Evolutionary conservation across 257 asterid genomes (phyloP), one percentile per base, ranked within the genome.

Genomic region (Voacanga thouarsii): DNA sequence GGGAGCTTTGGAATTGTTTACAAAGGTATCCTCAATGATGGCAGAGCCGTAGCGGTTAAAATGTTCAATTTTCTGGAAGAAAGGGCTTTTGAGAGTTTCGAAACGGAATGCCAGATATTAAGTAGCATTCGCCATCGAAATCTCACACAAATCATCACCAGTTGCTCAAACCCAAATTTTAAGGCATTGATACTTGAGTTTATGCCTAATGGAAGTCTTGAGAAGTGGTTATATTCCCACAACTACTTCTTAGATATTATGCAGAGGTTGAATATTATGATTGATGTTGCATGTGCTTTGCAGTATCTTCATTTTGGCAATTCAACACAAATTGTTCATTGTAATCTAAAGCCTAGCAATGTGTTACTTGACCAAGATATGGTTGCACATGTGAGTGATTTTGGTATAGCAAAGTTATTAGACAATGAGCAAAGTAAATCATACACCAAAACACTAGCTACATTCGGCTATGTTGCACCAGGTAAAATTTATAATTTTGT

Each of bases 221-320:
- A 64, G 10, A 76, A 30, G 8, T 63, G 79, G 79, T 47, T 76
- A 23, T 30, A 76, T 37, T 63, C 73, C 6, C 33, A 18, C 14
- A 76, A 76, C 12, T 30, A 45, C 14, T 76, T 9, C 72, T 47
- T 76, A 10, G 23, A 63, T 14, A 3, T 76, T 5, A 2, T 19
- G 44, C 49, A 64, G 6, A 53, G 59, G n/a, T 53, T 53, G 59
- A 53, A 15, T 23, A 53, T 53, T 5, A 53, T 53, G 59, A 30
- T 47, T 16, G 73, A 64, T 30, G 79, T 76, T 24, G 79, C 79
- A 14, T 28, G 6, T 5, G 79, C 51, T 8, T 50, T 76, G 73
- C 21, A 63, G 28, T 63, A 76, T 63, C 79, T 76, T 7, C 79
- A 76, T 10, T 28, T 5, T 45, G 64, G 61, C 7, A 24, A 63